Percentiles rank a stretch among this genome's conserved stretches.
These are phyloP conservation scores for Phoma sp. DNA, from an alignment of 2,329 filamentous ascomycete species.

Conservation along the genomic window DNA sequence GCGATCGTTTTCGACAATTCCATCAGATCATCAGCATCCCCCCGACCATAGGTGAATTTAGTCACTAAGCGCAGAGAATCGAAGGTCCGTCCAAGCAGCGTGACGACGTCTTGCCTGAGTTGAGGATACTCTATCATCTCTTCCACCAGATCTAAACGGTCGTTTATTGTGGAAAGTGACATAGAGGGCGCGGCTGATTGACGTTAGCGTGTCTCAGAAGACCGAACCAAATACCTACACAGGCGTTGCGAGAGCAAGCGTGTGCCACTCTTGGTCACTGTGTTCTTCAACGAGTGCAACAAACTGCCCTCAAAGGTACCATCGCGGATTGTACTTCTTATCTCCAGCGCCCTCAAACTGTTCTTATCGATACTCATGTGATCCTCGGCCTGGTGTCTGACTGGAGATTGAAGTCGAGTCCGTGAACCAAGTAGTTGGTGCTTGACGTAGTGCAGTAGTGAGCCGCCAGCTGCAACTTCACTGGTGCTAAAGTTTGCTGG, in stretches of 20 bases:
- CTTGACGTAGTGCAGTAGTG: constrained; percentile 84
- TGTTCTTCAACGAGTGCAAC: constrained; percentile 85
- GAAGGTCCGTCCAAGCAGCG: constrained; percentile 74
- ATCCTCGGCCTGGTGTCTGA: constrained; percentile 74
- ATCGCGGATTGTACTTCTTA: constrained; percentile 84
- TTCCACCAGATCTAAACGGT: constrained; percentile 80
- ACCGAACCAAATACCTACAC: constrained; percentile 53
- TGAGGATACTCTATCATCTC: constrained; percentile 70
- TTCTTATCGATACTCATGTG: constrained; percentile 93
- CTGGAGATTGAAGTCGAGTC: constrained; percentile 83
- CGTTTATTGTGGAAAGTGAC: constrained; percentile 78
- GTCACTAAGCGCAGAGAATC: constrained; percentile 91
- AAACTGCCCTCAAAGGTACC: constrained; percentile 80
- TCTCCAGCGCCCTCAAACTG: constrained; percentile 86
- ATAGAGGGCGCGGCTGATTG: constrained; percentile 77
- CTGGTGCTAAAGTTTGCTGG: constrained; percentile 65
- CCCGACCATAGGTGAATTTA: constrained; percentile 89
- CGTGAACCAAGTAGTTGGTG: constrained; percentile 76
- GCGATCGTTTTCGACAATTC: constrained; percentile 81
- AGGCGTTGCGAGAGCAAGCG: constrained; percentile 84
- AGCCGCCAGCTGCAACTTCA: constrained; percentile 78
- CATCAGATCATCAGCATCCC: constrained; percentile 90
- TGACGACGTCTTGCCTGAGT: constrained; percentile 71
- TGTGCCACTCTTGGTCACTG: constrained; percentile 89
- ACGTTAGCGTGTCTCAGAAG: neutral